Evolutionary conservation across 345 rosid species (phyloP), one percentile per base, ranked within the genome.

Genomic region (Boechera stricta): DNA sequence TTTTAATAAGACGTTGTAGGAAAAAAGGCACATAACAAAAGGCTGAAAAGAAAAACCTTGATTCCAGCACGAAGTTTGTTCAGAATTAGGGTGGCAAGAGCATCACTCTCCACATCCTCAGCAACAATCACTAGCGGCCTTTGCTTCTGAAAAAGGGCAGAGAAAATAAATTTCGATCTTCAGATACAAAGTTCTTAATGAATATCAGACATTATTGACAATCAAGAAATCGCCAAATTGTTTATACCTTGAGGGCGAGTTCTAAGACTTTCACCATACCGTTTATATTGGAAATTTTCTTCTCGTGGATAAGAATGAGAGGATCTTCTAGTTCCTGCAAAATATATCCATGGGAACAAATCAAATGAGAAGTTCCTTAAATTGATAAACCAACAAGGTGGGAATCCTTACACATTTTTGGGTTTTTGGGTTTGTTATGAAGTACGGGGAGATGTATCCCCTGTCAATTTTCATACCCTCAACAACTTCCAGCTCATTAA

Each of bases 381-480:
- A 68, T 44, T 32, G 21, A 57, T 75, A 47, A 31, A 58, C 24
- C 15, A 56, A 70, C 73, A 66, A 48, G 53, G 59, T 31, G 26
- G 21, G 15, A 66, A 49, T 21, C 42, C 94, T 84, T 85, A 93
- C 99, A 69, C 99, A 93, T 93, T 93, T 95, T 77, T 93, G 99
- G 82, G 73, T 93, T 80, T 95, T 95, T 66, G 77, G 85, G 80
- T 95, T 87, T 33, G 99, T 95, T 63, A 91, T 82, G 82, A 96
- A 96, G 77, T 93, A 91, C 1, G 99, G 99, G 18, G 99, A 95
- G 38, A 91, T 95, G 80, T 92, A 95, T 44, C 99, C 99, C 70
- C 99, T 87, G 78, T 95, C 99, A 54, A 95, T 80, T 83, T 93
- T 96, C 99, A 96, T 93, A 60, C 99, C 99, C 83, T 96, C 99